Percentiles rank a stretch among this genome's conserved stretches.
Evolutionary conservation across 2,329 filamentous ascomycete species (phyloP).

Genomic region (Calonectria honghensis): DNA sequence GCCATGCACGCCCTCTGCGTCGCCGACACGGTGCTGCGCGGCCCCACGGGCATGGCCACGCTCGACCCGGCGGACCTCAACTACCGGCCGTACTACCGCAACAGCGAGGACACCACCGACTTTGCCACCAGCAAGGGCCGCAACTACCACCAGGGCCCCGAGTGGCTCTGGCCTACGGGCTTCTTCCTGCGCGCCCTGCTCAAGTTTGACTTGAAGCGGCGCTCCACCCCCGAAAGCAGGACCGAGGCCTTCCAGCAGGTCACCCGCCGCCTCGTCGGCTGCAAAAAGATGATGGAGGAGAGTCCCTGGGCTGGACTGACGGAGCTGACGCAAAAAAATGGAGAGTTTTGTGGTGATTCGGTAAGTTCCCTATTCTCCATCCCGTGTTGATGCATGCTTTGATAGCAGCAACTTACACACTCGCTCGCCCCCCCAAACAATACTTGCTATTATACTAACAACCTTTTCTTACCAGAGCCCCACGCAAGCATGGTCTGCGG

Average conservation of each 20-base stretch:
- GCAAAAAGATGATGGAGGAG: slow-evolving; percentile 87
- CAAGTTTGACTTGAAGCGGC: slow-evolving; percentile 88
- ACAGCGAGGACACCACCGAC: slow-evolving; percentile 93
- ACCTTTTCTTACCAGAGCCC: slow-evolving; percentile 78
- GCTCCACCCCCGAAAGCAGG: slow-evolving; percentile 75
- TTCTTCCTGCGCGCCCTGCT: slow-evolving; percentile 95
- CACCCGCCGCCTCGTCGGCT: slow-evolving; percentile 86
- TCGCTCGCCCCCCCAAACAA: not conserved
- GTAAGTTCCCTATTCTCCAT: slow-evolving; percentile 69
- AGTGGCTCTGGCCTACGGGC: slow-evolving; percentile 98
- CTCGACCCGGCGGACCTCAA: slow-evolving; percentile 94
- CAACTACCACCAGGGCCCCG: slow-evolving; percentile 98
- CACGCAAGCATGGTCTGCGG: slow-evolving; percentile 97
- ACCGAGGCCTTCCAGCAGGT: slow-evolving; percentile 97
- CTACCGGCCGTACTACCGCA: slow-evolving; percentile 95
- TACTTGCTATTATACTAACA: slow-evolving; percentile 36
- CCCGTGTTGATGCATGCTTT: not conserved
- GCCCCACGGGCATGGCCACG: slow-evolving; percentile 95
- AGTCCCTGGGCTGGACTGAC: slow-evolving; percentile 93
- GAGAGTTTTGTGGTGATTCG: slow-evolving; percentile 89
- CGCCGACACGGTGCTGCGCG: slow-evolving; percentile 86
- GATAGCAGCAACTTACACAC: not conserved
- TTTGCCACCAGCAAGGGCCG: slow-evolving; percentile 95
- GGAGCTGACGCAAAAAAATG: slow-evolving; percentile 94
- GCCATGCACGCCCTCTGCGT: slow-evolving; percentile 87